A percentile compares a stretch with the other conserved stretches of the same genome.
Conservation (phyloP, 208 protist species). For the Acanthamoeba royreba region DNA sequence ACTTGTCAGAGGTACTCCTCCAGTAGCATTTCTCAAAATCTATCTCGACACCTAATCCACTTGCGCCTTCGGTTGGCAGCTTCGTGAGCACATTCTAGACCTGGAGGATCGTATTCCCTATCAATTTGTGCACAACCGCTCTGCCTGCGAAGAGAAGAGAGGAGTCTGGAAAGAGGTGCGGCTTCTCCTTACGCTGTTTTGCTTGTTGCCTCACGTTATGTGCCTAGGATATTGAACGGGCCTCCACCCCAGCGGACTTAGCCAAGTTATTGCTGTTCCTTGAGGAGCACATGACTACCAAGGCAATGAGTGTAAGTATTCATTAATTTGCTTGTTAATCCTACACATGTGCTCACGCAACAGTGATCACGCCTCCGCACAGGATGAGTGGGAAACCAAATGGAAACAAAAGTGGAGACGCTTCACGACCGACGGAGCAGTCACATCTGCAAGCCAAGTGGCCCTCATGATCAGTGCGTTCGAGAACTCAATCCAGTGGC, state of each 20-base stretch:
- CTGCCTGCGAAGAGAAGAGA: not conserved
- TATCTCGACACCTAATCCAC: no score
- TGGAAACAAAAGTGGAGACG: not conserved
- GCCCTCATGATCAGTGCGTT: not conserved
- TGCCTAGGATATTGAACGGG: not conserved
- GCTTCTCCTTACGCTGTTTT: not conserved
- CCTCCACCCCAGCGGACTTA: not conserved
- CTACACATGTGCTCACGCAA: not conserved
- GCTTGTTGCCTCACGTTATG: not conserved
- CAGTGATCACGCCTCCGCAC: not conserved
- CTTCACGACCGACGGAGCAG: not conserved
- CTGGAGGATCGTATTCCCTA: not conserved
- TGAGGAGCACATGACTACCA: not conserved
- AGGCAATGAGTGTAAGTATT: not conserved
- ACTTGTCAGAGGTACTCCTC: no score
- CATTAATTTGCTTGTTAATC: not conserved
- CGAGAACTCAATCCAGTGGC: not conserved
- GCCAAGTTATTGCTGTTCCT: not conserved
- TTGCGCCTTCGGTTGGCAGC: not conserved
- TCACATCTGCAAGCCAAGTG: not conserved
- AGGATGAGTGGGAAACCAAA: not conserved
- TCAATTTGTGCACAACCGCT: not conserved
- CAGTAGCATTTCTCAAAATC: no score
- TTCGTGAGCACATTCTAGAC: not conserved
- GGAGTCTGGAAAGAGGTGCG: not conserved